Evolutionary conservation across 1,284 basidiomycete species (phyloP).

Genomic region (Pseudozyma pruni): DNA sequence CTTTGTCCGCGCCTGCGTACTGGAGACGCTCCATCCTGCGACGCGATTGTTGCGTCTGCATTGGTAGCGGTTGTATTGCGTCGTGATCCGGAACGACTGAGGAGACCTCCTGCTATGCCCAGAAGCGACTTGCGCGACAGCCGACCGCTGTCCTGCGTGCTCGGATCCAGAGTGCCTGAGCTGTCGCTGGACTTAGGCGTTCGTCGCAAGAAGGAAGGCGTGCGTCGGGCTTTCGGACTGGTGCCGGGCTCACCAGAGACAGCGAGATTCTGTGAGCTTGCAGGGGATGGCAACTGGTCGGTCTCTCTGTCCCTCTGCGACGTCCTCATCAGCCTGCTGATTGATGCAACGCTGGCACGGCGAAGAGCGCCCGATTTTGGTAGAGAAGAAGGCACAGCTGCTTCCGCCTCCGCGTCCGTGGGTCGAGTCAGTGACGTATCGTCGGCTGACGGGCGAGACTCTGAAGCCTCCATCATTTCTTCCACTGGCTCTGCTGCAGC

Average conservation of each 20-base stretch:
- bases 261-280: slow-evolving; percentile 16
- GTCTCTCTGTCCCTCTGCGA: slow-evolving; percentile 32
- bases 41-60: slow-evolving; percentile 3
- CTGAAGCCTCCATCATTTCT: slow-evolving; percentile 22
- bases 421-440: not conserved
- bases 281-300: slow-evolving; percentile 7
- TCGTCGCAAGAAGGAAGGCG: slow-evolving; percentile 52
- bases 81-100: slow-evolving; percentile 39
- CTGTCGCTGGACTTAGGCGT: slow-evolving; percentile 41
- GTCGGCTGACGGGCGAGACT: not conserved
- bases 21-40: slow-evolving; percentile 10
- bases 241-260: slow-evolving; percentile 24
- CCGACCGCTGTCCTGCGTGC: slow-evolving; percentile 39
- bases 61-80: slow-evolving; percentile 12
- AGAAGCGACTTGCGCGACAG: slow-evolving; percentile 59
- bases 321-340: slow-evolving; percentile 31
- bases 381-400: slow-evolving; percentile 1
- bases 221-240: slow-evolving; percentile 48
- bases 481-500: slow-evolving; percentile 26
- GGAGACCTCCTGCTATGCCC: slow-evolving; percentile 48
- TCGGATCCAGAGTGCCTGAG: slow-evolving; percentile 9
- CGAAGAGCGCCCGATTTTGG: slow-evolving; percentile 29
- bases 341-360: slow-evolving; percentile 33
- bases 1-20: slow-evolving; percentile 26
- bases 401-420: slow-evolving; percentile 1